These are phyloP conservation scores for Pseudocercospora vitis DNA, from an alignment of 2,329 filamentous ascomycete genomes.

Conservation along the genomic window DNA sequence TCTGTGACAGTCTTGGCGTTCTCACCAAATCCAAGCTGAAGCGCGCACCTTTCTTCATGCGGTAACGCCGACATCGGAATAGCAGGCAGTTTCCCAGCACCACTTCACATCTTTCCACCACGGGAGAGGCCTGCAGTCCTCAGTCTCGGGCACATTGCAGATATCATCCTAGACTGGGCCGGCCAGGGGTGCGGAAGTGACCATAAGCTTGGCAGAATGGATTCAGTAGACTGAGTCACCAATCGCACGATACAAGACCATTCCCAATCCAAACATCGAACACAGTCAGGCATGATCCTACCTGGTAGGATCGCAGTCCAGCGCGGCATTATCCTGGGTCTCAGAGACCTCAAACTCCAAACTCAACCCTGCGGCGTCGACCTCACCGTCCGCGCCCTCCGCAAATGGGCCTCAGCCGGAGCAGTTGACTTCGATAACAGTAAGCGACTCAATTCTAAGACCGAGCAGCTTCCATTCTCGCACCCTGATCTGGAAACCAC, in stretches of 20 bases:
- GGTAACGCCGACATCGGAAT: too few species aligned
- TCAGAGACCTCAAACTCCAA: constrained; percentile 15
- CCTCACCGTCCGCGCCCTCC: constrained; percentile 18
- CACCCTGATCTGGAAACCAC: not conserved
- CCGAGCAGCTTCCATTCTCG: constrained; percentile 7
- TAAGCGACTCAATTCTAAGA: constrained; percentile 9
- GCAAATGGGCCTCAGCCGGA: constrained; percentile 18
- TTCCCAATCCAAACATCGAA: not conserved
- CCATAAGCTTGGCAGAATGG: not conserved
- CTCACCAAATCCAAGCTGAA: too few species aligned
- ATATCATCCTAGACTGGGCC: too few species aligned
- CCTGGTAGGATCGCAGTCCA: constrained; percentile 16
- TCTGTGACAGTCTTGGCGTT: too few species aligned
- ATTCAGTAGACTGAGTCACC: not conserved
- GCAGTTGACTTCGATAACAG: constrained; percentile 21
- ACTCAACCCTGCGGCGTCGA: constrained; percentile 26
- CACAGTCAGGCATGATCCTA: constrained; percentile 20
- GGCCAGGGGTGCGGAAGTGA: too few species aligned
- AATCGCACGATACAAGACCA: not conserved
- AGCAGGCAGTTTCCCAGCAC: too few species aligned
- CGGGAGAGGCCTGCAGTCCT: not conserved
- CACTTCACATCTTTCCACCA: not conserved
- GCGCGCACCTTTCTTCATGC: too few species aligned
- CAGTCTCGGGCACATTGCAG: too few species aligned
- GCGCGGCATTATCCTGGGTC: constrained; percentile 13